Percentiles rank a stretch among this genome's conserved stretches.
phyloP scores from a whole-genome alignment of 306 rosid species.

The Nissolia schottii region DNA sequence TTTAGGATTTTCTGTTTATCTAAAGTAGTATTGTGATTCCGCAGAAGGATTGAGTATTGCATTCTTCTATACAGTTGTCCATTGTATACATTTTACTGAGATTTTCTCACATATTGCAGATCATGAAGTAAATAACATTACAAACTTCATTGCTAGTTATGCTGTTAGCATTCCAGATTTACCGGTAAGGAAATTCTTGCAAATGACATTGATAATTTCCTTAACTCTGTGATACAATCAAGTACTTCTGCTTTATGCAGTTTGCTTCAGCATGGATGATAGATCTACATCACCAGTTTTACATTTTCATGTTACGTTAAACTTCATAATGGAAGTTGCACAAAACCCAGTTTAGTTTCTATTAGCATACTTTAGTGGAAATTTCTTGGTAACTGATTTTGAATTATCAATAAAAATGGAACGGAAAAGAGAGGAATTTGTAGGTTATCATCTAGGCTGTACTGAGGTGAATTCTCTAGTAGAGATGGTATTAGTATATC shows the following conservation, averaged over 20 bases:
- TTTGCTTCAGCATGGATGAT: constrained; percentile 38
- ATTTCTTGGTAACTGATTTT: constrained; percentile 6
- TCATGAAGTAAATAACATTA: constrained; percentile 39
- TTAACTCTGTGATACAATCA: constrained; percentile 27
- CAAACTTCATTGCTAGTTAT: constrained; percentile 62
- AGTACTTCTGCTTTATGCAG: constrained; percentile 34
- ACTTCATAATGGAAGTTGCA: constrained; percentile 6
- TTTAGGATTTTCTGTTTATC: not conserved
- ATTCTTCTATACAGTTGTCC: not conserved
- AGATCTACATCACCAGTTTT: constrained; percentile 14
- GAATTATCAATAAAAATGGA: constrained; percentile 5
- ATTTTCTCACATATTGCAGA: constrained; percentile 56
- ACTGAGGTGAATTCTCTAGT: constrained; percentile 1
- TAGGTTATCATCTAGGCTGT: constrained; percentile 10
- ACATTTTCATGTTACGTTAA: constrained; percentile 19
- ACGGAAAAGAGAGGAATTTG: constrained; percentile 3
- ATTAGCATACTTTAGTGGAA: constrained; percentile 13
- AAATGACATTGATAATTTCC: constrained; percentile 45
- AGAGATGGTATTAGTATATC: not conserved
- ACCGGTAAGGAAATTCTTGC: constrained; percentile 53
- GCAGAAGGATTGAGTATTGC: not conserved
- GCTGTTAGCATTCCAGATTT: constrained; percentile 72
- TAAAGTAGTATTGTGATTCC: constrained; percentile 13
- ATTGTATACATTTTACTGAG: constrained; percentile 7
- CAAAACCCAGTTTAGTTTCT: constrained; percentile 19